These are phyloP conservation scores for Aristolochia fimbriata DNA, from an alignment of 164 flowering plant genomes.

Conservation along the genomic window DNA sequence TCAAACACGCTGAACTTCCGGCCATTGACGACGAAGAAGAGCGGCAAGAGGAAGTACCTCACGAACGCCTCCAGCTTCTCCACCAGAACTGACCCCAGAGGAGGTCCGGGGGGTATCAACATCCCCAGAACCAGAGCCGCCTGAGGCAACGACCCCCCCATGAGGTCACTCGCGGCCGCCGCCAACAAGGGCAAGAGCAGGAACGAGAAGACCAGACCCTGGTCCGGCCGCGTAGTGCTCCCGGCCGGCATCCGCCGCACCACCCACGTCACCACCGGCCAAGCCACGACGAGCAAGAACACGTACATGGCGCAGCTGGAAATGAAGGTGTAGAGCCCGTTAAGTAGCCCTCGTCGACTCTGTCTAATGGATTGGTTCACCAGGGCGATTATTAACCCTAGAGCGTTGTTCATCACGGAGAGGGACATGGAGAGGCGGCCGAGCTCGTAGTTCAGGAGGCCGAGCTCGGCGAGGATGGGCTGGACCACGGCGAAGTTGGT, in stretches of 20 bases:
- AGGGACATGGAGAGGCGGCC: conserved; percentile 38
- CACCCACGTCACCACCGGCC: conserved; percentile 22
- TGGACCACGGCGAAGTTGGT: conserved; percentile 42
- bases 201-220: conserved; percentile 17
- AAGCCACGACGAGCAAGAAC: conserved; percentile 4
- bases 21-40: conserved; percentile 27
- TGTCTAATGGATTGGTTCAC: conserved; percentile 35
- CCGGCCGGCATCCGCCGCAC: conserved; percentile 32
- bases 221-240: conserved; percentile 30
- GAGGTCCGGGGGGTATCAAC: conserved; percentile 59
- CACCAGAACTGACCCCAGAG: conserved; percentile 46
- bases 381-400: conserved; percentile 12
- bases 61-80: conserved; percentile 36
- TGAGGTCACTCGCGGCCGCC: conserved; percentile 29
- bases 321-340: conserved; percentile 19
- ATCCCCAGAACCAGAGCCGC: conserved; percentile 55
- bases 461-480: conserved; percentile 38
- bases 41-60: conserved; percentile 36
- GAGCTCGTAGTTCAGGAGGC: conserved; percentile 54
- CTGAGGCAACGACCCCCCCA: conserved; percentile 30
- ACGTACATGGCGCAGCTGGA: conserved; percentile 4
- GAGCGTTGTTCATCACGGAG: conserved; percentile 22
- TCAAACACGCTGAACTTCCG: neutral
- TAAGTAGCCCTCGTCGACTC: conserved; percentile 10
- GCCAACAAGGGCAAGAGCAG: conserved; percentile 20